These are phyloP conservation scores for Halenospora varia DNA, from an alignment of 495 filamentous ascomycete species.

Conservation along the genomic window DNA sequence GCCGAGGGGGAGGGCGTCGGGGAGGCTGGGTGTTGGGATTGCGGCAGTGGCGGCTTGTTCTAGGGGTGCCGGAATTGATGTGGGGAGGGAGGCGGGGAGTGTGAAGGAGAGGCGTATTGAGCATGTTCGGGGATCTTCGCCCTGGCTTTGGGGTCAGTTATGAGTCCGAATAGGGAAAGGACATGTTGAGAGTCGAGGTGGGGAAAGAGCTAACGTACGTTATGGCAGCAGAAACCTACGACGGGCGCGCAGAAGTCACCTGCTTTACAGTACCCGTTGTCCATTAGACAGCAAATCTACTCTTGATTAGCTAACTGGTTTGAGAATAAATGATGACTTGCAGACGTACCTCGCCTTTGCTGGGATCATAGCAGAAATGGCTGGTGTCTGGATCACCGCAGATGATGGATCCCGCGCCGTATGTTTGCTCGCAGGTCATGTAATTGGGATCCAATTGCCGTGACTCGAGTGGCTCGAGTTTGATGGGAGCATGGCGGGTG, in stretches of 20 bases:
- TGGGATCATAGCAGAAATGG: constrained; percentile 16
- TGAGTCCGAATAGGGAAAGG: neutral
- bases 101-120: constrained; percentile 1
- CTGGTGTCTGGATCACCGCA: constrained; percentile 1
- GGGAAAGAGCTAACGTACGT: constrained; percentile 1
- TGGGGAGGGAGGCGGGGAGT: constrained; percentile 1
- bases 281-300: constrained; percentile 12
- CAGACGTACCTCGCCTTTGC: constrained; percentile 5
- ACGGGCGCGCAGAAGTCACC: constrained; percentile 14
- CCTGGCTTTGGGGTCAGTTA: too few relatives aligned
- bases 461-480: too few relatives aligned
- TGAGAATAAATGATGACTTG: too few relatives aligned
- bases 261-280: constrained; percentile 13
- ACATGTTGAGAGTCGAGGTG: neutral
- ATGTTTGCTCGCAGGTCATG: constrained; percentile 9
- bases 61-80: too few relatives aligned
- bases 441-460: too few relatives aligned
- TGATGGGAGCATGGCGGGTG: constrained; percentile 12
- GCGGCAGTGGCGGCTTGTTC: too few relatives aligned
- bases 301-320: too few relatives aligned
- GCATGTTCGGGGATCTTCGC: constrained; percentile 8
- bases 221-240: constrained; percentile 10
- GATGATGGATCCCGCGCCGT: constrained; percentile 8
- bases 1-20: too few relatives aligned
- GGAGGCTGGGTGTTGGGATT: too few relatives aligned